A percentile compares a stretch with the other conserved stretches of the same genome.
These are phyloP conservation scores for Penicillium concentricum DNA, from an alignment of 2,329 filamentous ascomycete species.

Conservation along the genomic window DNA sequence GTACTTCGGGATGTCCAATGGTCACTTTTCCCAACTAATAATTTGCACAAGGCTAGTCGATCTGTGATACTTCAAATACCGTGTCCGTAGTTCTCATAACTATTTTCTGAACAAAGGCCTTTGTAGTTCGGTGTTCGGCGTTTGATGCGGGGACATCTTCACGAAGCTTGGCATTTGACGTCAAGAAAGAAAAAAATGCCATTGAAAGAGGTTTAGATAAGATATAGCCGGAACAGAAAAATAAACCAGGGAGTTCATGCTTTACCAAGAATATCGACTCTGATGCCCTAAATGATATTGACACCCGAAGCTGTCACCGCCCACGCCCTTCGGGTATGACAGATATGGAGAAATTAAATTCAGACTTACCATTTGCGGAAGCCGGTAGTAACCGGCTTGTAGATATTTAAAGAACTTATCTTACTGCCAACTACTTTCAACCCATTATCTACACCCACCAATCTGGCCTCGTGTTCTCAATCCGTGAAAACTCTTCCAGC, in stretches of 20 bases:
- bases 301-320: too few species aligned
- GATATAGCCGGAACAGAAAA: neutral
- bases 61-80: too few species aligned
- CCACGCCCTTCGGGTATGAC: neutral
- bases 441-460: neutral
- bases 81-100: neutral
- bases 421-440: neutral
- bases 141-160: neutral
- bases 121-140: slow-evolving; percentile 1
- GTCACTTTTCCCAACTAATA: too few species aligned
- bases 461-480: neutral
- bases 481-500: neutral
- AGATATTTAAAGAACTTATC: neutral
- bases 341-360: neutral
- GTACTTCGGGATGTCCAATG: too few species aligned
- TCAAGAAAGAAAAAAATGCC: neutral
- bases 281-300: too few species aligned
- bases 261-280: too few species aligned
- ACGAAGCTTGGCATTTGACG: neutral
- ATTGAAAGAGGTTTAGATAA: neutral
- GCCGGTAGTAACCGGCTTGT: neutral
- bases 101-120: neutral
- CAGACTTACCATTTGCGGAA: neutral
- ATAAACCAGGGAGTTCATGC: too few species aligned
- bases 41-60: too few species aligned